Evolutionary conservation across 1,139 yeast species (phyloP), one percentile per base, ranked within the genome.

Genomic region (Lipomyces yarrowii): DNA sequence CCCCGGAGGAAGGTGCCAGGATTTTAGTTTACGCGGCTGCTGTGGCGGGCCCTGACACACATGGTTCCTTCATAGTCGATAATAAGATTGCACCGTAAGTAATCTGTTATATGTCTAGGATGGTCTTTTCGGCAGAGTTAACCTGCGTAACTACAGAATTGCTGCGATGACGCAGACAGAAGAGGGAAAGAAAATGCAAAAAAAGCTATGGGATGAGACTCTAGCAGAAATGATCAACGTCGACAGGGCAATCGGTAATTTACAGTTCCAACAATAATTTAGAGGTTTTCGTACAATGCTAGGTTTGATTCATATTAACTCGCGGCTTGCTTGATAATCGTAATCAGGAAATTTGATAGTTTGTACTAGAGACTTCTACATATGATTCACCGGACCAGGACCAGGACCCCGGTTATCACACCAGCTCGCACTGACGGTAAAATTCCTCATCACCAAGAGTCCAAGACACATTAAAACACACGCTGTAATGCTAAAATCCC

Each of bases 11-110:
- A 33, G 57, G 57, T 26, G 57, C 57, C 10, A 54, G 57, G 39
- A 13, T 54, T 15, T 54, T 54, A 26, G 18, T 54, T 54, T 54
- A 54, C 23, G 57, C 57, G 23, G 35, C 57, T 13, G 39, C 39
- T 54, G 57, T 54, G 8, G 57, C 57, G 23, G 57, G 57, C 18
- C 57, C 57, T 26, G 57, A 54, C 35, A 54, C 57, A 15, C 57
- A 54, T 54, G 57, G 57, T 11, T 51, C 57, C 39, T 54, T 54
- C 30, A 30, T 54, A n/a, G 39, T 54, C 30, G 57, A 54, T 26
- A 54, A 54, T 54, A 54, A 54, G 57, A 33, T 54, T 18, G 35
- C 8, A 33, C 35, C 35, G 57, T 54, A 54, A 21, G 57, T 54
- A 21, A 26, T 26, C n/a, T 48, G 11, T 18, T 10, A 48, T 18